Evolutionary conservation across 202 grass and related monocot genomes (phyloP).

Genomic region (Sporobolus alterniflorus): DNA sequence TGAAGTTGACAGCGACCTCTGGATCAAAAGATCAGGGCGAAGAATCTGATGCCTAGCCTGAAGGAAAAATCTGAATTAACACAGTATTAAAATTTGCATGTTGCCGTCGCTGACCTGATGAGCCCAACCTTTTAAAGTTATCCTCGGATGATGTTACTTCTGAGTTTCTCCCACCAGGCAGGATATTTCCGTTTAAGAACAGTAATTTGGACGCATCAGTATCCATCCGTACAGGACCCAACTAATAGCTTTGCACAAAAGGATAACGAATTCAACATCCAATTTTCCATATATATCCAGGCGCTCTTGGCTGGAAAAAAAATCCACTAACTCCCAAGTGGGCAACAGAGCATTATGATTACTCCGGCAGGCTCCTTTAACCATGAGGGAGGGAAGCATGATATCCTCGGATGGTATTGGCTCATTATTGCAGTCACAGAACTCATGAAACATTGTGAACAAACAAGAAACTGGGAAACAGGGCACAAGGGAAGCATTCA

Average conservation of each 20-base stretch:
- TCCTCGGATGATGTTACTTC: constrained; percentile 17
- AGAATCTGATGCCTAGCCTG: constrained; percentile 30
- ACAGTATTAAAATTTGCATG: not conserved
- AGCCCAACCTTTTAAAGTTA: constrained; percentile 17
- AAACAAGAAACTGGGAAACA: not conserved
- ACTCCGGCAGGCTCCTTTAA: not conserved
- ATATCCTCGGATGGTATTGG: not conserved
- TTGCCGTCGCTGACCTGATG: constrained; percentile 19
- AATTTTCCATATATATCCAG: not conserved
- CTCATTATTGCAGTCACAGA: not conserved
- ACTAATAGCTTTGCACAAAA: constrained; percentile 10
- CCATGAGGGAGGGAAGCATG: not conserved
- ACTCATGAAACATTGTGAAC: not conserved
- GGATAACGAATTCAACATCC: not conserved
- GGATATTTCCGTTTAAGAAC: constrained; percentile 24
- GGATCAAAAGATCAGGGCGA: constrained; percentile 33
- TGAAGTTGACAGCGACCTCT: constrained; percentile 22
- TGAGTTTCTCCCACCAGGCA: not conserved
- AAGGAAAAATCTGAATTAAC: not conserved
- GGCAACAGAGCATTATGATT: not conserved
- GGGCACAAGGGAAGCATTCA: not conserved
- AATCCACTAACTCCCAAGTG: not conserved
- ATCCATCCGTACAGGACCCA: not conserved
- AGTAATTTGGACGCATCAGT: not conserved
- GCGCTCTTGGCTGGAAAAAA: not conserved